Conservation (phyloP, 2,329 filamentous ascomycete genomes). For the Ophiostoma fasciatum region DNA sequence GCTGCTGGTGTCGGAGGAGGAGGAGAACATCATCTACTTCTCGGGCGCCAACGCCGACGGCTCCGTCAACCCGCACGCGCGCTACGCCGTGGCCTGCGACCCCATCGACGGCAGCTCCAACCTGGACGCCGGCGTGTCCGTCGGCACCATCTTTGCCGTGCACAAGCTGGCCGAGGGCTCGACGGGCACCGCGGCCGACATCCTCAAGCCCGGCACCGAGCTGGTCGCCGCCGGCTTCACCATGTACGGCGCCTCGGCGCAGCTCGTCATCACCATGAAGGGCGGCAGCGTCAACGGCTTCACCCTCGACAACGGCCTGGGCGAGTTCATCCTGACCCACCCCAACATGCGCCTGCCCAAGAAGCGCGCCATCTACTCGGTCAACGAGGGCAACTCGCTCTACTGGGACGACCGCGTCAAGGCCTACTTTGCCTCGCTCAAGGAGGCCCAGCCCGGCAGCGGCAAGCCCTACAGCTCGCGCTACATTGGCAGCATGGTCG, state of each 20-base stretch:
- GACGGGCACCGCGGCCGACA: slow-evolving; percentile 63
- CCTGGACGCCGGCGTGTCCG: slow-evolving; percentile 90
- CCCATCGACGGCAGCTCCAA: slow-evolving; percentile 98
- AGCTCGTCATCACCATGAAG: slow-evolving; percentile 95
- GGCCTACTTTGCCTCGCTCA: slow-evolving; percentile 79
- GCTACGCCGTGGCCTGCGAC: slow-evolving; percentile 92
- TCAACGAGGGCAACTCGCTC: slow-evolving; percentile 95
- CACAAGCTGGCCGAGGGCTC: slow-evolving; percentile 75
- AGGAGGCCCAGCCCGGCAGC: slow-evolving; percentile 50
- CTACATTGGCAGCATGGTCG: slow-evolving; percentile 98
- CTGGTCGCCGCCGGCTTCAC: slow-evolving; percentile 94
- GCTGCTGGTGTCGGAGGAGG: slow-evolving; percentile 92
- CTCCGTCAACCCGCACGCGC: slow-evolving; percentile 38
- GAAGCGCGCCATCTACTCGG: slow-evolving; percentile 78
- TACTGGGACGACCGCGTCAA: slow-evolving; percentile 90
- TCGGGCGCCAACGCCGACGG: slow-evolving; percentile 36
- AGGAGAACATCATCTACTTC: slow-evolving; percentile 86
- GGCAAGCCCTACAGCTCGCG: slow-evolving; percentile 87
- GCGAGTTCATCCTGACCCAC: slow-evolving; percentile 97
- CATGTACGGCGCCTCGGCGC: slow-evolving; percentile 96
- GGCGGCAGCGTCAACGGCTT: slow-evolving; percentile 89
- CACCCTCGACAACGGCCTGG: slow-evolving; percentile 89
- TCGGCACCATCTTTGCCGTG: slow-evolving; percentile 92
- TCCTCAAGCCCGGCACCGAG: slow-evolving; percentile 80
- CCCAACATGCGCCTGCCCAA: slow-evolving; percentile 82